Conservation (phyloP, 2,329 filamentous ascomycete genomes). For the Sporothrix luriei region DNA sequence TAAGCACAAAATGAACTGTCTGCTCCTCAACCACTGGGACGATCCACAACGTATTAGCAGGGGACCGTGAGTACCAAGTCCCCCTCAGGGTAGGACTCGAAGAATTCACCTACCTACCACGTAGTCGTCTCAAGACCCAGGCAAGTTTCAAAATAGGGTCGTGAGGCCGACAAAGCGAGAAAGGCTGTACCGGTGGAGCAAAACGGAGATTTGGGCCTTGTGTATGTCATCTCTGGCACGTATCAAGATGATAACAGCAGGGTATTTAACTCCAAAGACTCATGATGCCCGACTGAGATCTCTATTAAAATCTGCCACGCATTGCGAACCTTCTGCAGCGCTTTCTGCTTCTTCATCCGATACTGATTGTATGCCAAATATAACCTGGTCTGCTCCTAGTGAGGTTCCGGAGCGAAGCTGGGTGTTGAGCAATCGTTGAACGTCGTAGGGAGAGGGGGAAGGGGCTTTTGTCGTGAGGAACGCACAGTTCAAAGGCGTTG, state of each 20-base stretch:
- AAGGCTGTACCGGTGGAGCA: conserved; percentile 3
- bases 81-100: background rate
- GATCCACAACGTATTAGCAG: conserved; percentile 19
- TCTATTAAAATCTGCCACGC: background rate
- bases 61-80: background rate
- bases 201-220: background rate
- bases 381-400: background rate
- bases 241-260: background rate
- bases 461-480: background rate
- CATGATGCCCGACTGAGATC: background rate
- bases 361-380: conserved; percentile 13
- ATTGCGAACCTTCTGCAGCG: background rate
- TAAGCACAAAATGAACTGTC: background rate
- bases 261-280: background rate
- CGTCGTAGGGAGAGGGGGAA: background rate
- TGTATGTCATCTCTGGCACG: background rate
- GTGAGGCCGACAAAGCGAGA: background rate
- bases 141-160: conserved; percentile 16
- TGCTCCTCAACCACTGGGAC: background rate
- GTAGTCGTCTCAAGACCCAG: conserved; percentile 6
- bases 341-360: conserved; percentile 16
- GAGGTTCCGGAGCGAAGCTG: background rate
- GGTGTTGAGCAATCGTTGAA: background rate
- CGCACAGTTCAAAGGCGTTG: background rate
- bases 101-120: background rate